These are phyloP conservation scores for Xylaria hypoxylon DNA, from an alignment of 2,329 filamentous ascomycete species.

Conservation along the genomic window DNA sequence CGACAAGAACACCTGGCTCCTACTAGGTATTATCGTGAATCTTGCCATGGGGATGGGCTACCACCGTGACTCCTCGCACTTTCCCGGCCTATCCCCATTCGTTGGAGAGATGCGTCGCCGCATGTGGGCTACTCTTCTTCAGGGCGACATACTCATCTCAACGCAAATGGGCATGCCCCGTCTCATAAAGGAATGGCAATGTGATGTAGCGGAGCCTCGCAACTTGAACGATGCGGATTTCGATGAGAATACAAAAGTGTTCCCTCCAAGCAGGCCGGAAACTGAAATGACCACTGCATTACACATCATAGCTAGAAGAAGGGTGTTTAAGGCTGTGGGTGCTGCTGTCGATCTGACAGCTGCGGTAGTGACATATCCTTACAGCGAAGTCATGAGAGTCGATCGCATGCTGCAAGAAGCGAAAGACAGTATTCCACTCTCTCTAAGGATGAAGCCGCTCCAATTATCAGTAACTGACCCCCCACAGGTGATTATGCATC, in stretches of 20 bases:
- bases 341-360: conserved; percentile 24
- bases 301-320: conserved; percentile 64
- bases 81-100: conserved; percentile 56
- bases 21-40: conserved; percentile 63
- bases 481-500: conserved; percentile 26
- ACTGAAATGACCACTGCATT: conserved; percentile 62
- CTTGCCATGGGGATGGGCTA: conserved; percentile 67
- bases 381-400: conserved; percentile 39
- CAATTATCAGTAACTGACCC: conserved; percentile 23
- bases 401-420: conserved; percentile 26
- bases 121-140: conserved; percentile 58
- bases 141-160: conserved; percentile 64
- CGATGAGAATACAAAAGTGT: conserved; percentile 58
- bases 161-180: conserved; percentile 64
- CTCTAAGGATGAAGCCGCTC: conserved; percentile 18
- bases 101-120: conserved; percentile 59
- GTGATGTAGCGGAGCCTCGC: conserved; percentile 61
- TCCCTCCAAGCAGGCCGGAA: conserved; percentile 61
- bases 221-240: conserved; percentile 68
- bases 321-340: conserved; percentile 47
- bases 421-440: conserved; percentile 18
- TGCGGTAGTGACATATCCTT: conserved; percentile 10
- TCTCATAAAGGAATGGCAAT: conserved; percentile 59
- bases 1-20: conserved; percentile 62
- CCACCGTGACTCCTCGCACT: conserved; percentile 59